These are phyloP conservation scores for Trichoderma breve DNA, from an alignment of 2,329 filamentous ascomycete species.

Conservation along the genomic window DNA sequence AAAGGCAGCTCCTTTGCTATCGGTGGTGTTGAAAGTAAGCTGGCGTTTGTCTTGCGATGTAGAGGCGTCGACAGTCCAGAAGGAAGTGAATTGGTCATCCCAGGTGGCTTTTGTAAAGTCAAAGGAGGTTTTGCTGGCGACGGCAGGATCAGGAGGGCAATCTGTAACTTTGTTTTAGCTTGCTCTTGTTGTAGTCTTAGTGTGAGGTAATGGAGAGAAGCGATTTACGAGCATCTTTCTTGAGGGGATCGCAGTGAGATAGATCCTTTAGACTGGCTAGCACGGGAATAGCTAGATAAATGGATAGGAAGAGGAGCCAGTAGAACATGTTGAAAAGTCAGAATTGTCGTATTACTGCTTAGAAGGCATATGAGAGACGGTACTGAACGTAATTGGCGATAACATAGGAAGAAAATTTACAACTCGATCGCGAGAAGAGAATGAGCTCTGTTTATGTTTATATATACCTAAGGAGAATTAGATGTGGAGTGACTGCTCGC, in stretches of 20 bases:
- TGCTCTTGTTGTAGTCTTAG: not conserved
- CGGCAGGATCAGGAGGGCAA: slow-evolving; percentile 66
- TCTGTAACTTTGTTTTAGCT: slow-evolving; percentile 11
- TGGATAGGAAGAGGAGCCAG: not conserved
- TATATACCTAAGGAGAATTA: not conserved
- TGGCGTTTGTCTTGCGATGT: slow-evolving; percentile 29
- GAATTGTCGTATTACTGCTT: not conserved
- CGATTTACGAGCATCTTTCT: slow-evolving; percentile 28
- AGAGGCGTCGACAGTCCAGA: slow-evolving; percentile 36
- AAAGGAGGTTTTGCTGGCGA: slow-evolving; percentile 51
- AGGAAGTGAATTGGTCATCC: slow-evolving; percentile 27
- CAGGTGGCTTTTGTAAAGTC: slow-evolving; percentile 66
- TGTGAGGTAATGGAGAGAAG: not conserved
- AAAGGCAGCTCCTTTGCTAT: slow-evolving; percentile 33
- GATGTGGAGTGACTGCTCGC: not conserved
- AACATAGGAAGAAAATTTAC: not conserved
- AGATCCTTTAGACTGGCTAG: slow-evolving; percentile 26
- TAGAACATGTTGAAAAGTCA: not conserved
- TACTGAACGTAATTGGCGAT: not conserved
- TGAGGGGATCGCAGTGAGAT: slow-evolving; percentile 27
- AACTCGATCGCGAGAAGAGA: not conserved
- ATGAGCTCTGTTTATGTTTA: not conserved
- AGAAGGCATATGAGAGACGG: not conserved
- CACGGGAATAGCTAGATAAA: slow-evolving; percentile 14
- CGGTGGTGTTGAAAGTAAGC: slow-evolving; percentile 28